Conservation (phyloP, 75 land plant genomes). For the Picea glauca region DNA sequence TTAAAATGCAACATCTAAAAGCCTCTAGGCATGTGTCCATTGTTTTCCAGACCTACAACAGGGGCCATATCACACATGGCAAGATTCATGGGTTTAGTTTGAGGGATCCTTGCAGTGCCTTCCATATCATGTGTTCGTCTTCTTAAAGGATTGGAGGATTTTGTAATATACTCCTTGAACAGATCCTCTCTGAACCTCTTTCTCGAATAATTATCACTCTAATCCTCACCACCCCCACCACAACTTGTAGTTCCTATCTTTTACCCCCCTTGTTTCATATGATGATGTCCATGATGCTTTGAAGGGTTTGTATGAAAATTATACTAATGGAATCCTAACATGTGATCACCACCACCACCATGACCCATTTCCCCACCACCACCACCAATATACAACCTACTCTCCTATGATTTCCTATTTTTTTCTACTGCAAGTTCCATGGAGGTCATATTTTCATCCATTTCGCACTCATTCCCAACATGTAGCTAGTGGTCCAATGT, state of each 20-base stretch:
- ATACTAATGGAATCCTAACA: constrained; percentile 63
- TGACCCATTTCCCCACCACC: constrained; percentile 10
- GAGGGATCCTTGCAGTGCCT: background rate
- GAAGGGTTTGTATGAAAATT: constrained; percentile 26
- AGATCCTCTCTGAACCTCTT: too few relatives aligned
- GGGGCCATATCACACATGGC: constrained; percentile 60
- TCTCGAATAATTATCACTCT: constrained; percentile 31
- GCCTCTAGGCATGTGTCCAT: constrained; percentile 41
- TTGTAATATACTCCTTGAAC: too few relatives aligned
- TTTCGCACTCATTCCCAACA: constrained; percentile 26
- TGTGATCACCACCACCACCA: constrained; percentile 16
- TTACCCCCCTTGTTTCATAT: constrained; percentile 7
- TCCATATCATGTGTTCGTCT: constrained; percentile 21
- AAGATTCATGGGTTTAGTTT: background rate
- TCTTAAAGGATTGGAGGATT: constrained; percentile 24
- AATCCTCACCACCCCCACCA: constrained; percentile 18
- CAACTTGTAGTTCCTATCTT: constrained; percentile 22
- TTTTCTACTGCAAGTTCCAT: too few relatives aligned
- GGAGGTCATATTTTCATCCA: constrained; percentile 11
- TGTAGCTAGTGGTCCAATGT: too few relatives aligned
- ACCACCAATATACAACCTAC: constrained; percentile 18
- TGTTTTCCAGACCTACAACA: constrained; percentile 25
- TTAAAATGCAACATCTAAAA: constrained; percentile 82
- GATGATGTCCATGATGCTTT: constrained; percentile 18
- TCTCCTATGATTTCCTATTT: too few relatives aligned